Base-by-base conservation (phyloP, 805 yeast species). In the Lipomyces yamanashiensis region DNA sequence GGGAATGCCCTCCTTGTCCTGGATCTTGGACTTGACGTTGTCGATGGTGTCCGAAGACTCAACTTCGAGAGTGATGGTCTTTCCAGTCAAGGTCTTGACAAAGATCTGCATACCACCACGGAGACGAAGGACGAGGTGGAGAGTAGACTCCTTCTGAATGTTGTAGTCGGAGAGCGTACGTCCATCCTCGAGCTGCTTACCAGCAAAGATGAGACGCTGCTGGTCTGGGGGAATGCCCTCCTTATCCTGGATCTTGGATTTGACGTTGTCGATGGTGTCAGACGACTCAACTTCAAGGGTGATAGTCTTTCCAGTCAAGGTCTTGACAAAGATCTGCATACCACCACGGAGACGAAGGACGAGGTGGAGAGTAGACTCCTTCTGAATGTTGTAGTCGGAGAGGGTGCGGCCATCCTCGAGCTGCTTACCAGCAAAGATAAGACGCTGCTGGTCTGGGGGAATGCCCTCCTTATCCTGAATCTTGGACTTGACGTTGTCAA, bases 341-440 rank as follows among this genome's bases (percentile, higher is more conserved):
- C 97, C 97, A 81, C 98, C 98, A 86, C 98, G 91, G 80, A 93
- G 89, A 87, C 98, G 92, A 72, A 92, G 84, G 71, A 93, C 98
- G 83, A 93, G 87, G 81, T 92, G 98, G 59, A 92, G 82, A 67
- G 97, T 92, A 68, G 97, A 92, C 83, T 92, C 98, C 85, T 92
- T 92, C 83, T 92, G 97, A 80, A 92, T 92, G 89, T 92, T 92
- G 93, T 92, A 92, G 83, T 92, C 98, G 70, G 96, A 88, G 69
- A 92, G 83, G 69, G 98, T 92, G 85, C 97, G 90, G 73, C 97
- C 97, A 71, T 89, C 95, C 57, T 70, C 73, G 15, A 70, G 66
- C 61, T 70, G 72, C 66, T 70, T 81, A 21, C 71, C 71, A 47
- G 97, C 97, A 75, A 92, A 92, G 83, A 92, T 92, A 75, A 92